Base-by-base conservation (phyloP, 78 protist species). In the Tieghemostelium lacteum region DNA sequence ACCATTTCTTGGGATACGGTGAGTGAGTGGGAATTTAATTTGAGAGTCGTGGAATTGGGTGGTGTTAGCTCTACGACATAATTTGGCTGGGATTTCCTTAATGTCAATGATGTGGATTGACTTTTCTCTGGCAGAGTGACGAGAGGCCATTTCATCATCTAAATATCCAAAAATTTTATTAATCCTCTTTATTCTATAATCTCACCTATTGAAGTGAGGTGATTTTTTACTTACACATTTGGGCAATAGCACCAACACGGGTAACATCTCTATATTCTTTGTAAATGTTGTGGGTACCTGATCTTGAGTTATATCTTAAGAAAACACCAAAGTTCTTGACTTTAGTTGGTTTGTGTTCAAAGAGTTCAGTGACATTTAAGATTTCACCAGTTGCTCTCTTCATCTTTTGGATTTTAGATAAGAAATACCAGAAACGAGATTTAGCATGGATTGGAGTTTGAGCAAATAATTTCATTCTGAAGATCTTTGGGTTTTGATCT, bases 401-500 rank as follows among this genome's bases (percentile, higher is more conserved):
- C 77, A 99, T 72, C 94, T 97, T 97, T 67, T 77, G 71, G 57
- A 97, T 95, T 77, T 92, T 58, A 55, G 93, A 22, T 71, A 97
- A 75, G 97, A 96, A 97, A 73, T 98, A 97, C 99, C 99, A 98
- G 99, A 97, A 99, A 63, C 99, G 95, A 67, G 92, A 42, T 74
- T 83, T 73, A 50, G 99, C 99, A 52, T 94, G 96, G 62, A 99
- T 97, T 33, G 60, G 37, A 97, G 98, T 98, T 66, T 92, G 86
- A 20, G 99, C 99, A 72, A 99, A 99, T 80, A 99, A 58, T 61
- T 77, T 88, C 99, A 99, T 98, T 74, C 98, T 92, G 99, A 83
- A 98, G 88, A 99, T 40, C 92, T 85, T 77, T 71, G 99, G 98
- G 45, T 40, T 14, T 37, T 94, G 95, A 29, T 93, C 91, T 55